Percentiles rank a stretch among this genome's conserved stretches.
Conservation (phyloP, 2,329 filamentous ascomycete genomes). For the Epichloe coenophiala region DNA sequence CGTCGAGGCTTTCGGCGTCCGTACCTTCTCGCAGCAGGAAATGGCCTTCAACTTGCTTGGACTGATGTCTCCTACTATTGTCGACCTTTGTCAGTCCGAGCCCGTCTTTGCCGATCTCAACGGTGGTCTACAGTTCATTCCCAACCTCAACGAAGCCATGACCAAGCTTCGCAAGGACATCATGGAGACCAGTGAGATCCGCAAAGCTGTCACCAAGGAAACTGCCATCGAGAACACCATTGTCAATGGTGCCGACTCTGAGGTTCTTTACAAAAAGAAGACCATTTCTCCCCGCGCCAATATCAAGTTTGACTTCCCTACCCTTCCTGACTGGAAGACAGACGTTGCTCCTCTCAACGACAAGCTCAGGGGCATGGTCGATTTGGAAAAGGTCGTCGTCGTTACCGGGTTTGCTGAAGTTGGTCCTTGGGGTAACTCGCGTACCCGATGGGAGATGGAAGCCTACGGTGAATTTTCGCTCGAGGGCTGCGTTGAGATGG, state of each 20-base stretch:
- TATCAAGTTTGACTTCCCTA: conserved; percentile 93
- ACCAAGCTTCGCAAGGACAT: conserved; percentile 86
- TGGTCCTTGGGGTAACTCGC: conserved; percentile 95
- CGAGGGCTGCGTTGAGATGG: conserved; percentile 97
- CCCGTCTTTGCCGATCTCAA: conserved; percentile 96
- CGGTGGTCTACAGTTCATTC: conserved; percentile 93
- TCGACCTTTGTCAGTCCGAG: conserved; percentile 89
- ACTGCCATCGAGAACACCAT: conserved; percentile 94
- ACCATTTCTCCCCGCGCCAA: conserved; percentile 88
- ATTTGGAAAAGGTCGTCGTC: conserved; percentile 94
- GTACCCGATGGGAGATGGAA: conserved; percentile 99
- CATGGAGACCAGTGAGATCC: conserved; percentile 87
- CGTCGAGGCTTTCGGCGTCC: conserved; percentile 89
- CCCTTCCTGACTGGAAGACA: conserved; percentile 77
- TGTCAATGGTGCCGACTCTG: conserved; percentile 85
- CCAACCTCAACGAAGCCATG: conserved; percentile 90
- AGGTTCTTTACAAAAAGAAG: conserved; percentile 89
- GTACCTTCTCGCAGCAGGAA: conserved; percentile 97
- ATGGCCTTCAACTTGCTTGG: conserved; percentile 99
- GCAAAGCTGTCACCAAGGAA: conserved; percentile 88
- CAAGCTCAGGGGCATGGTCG: conserved; percentile 91
- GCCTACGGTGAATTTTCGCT: conserved; percentile 92
- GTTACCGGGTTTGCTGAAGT: conserved; percentile 94
- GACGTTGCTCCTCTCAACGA: conserved; percentile 83
- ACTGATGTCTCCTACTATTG: conserved; percentile 85